A percentile compares a stretch with the other conserved stretches of the same genome.
Evolutionary conservation across 1,284 basidiomycete species (phyloP).

Genomic region (Malassezia vespertilionis): DNA sequence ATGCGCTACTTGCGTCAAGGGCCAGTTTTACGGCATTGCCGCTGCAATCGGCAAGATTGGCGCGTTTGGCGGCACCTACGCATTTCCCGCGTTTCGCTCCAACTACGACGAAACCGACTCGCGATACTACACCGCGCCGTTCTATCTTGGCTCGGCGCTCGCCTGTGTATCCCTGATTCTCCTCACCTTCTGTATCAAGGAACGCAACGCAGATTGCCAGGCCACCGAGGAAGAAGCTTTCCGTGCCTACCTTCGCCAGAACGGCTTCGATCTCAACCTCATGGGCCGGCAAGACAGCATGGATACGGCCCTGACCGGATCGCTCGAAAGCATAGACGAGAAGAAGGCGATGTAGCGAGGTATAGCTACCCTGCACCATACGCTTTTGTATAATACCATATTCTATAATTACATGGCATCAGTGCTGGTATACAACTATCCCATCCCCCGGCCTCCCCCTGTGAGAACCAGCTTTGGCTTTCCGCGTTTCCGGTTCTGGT

Average conservation of each 20-base stretch:
- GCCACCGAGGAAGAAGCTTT: slow-evolving; percentile 60
- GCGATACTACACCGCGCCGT: slow-evolving; percentile 31
- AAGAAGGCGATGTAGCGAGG: too few species aligned
- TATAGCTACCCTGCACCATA: too few species aligned
- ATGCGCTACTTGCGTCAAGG: slow-evolving; percentile 32
- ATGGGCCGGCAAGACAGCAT: slow-evolving; percentile 21
- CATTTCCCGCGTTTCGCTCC: slow-evolving; percentile 27
- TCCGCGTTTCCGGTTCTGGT: slow-evolving; percentile 21
- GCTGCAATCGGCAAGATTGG: slow-evolving; percentile 75
- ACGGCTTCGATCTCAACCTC: slow-evolving; percentile 36
- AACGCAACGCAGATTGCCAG: slow-evolving; percentile 69
- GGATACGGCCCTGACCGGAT: too few species aligned
- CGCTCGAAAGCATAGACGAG: too few species aligned
- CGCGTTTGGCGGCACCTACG: slow-evolving; percentile 33
- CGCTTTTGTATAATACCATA: too few species aligned
- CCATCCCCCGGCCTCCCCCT: slow-evolving; percentile 24
- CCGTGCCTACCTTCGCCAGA: slow-evolving; percentile 33
- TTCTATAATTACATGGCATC: not conserved
- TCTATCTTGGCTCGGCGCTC: slow-evolving; percentile 53
- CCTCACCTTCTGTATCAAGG: slow-evolving; percentile 64
- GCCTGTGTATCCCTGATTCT: slow-evolving; percentile 67
- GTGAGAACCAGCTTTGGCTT: slow-evolving; percentile 44
- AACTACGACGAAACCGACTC: slow-evolving; percentile 16
- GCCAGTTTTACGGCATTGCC: slow-evolving; percentile 36
- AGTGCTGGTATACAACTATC: not conserved